Percentiles rank a stretch among this genome's conserved stretches.
phyloP scores from a whole-genome alignment of 2,329 filamentous ascomycete genomes.

The Sporothrix luriei region DNA sequence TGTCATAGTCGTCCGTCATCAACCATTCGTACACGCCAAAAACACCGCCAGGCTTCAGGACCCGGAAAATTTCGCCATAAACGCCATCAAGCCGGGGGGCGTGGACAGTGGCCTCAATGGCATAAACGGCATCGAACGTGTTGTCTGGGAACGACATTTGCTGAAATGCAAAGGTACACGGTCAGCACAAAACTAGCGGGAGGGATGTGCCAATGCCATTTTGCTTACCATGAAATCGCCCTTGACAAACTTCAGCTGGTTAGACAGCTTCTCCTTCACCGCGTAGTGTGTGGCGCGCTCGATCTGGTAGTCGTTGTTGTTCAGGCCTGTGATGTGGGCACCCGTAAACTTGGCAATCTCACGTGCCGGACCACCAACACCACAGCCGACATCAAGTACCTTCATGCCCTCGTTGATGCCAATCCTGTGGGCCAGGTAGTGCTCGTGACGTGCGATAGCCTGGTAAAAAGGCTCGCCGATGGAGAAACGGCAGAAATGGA shows the following conservation, averaged over 20 bases:
- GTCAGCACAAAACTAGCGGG: background rate
- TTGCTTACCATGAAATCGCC: conserved; percentile 83
- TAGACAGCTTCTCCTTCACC: conserved; percentile 73
- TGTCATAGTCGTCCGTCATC: conserved; percentile 95
- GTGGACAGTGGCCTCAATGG: conserved; percentile 95
- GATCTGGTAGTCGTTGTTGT: conserved; percentile 99
- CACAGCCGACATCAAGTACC: conserved; percentile 94
- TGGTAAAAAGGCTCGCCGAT: conserved; percentile 83
- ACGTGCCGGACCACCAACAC: conserved; percentile 90
- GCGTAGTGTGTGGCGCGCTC: conserved; percentile 88
- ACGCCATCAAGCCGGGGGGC: conserved; percentile 88
- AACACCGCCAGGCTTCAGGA: conserved; percentile 91
- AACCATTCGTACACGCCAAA: conserved; percentile 99
- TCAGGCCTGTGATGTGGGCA: conserved; percentile 84
- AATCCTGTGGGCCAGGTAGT: conserved; percentile 92
- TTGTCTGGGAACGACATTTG: conserved; percentile 95
- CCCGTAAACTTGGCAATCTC: conserved; percentile 97
- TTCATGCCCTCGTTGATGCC: conserved; percentile 82
- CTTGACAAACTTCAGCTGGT: conserved; percentile 86
- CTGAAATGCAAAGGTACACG: background rate
- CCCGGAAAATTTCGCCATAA: conserved; percentile 91
- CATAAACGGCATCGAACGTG: conserved; percentile 91
- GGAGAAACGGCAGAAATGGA: conserved; percentile 96
- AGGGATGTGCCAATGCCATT: conserved; percentile 29
- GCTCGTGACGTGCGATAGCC: conserved; percentile 93